Evolutionary conservation across 2,329 filamentous ascomycete genomes (phyloP).

Genomic region (Calonectria pseudoreteaudii): DNA sequence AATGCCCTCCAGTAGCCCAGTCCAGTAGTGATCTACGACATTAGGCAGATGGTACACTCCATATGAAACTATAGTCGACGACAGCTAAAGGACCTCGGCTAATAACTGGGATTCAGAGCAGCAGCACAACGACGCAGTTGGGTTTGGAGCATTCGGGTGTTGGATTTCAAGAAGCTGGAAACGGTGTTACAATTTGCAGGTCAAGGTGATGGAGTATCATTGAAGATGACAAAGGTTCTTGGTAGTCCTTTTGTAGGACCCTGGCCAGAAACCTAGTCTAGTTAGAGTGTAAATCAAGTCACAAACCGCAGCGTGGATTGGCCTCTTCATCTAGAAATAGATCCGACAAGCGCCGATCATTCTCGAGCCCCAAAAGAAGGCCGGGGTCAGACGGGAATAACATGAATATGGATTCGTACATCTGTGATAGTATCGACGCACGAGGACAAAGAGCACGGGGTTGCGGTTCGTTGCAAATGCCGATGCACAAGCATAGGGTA

Average conservation of each 20-base stretch:
- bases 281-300: conserved; percentile 3
- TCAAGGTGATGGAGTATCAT: background rate
- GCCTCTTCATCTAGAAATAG: conserved; percentile 16
- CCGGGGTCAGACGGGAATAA: conserved; percentile 24
- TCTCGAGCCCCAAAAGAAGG: background rate
- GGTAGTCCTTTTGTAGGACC: background rate
- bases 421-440: background rate
- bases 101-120: background rate
- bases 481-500: conserved; percentile 8
- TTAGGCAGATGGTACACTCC: no score
- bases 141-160: no score
- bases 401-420: background rate
- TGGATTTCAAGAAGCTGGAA: background rate
- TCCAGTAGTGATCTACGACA: background rate
- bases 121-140: no score
- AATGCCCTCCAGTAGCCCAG: background rate
- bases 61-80: background rate
- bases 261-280: background rate
- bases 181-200: background rate
- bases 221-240: background rate
- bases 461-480: conserved; percentile 18
- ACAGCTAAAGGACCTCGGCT: background rate
- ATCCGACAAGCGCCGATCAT: conserved; percentile 16
- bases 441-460: conserved; percentile 21
- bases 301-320: background rate